A percentile compares a stretch with the other conserved stretches of the same genome.
Evolutionary conservation across 352 stramenopile genomes (phyloP).

Genomic region (Pythium oligandrum): DNA sequence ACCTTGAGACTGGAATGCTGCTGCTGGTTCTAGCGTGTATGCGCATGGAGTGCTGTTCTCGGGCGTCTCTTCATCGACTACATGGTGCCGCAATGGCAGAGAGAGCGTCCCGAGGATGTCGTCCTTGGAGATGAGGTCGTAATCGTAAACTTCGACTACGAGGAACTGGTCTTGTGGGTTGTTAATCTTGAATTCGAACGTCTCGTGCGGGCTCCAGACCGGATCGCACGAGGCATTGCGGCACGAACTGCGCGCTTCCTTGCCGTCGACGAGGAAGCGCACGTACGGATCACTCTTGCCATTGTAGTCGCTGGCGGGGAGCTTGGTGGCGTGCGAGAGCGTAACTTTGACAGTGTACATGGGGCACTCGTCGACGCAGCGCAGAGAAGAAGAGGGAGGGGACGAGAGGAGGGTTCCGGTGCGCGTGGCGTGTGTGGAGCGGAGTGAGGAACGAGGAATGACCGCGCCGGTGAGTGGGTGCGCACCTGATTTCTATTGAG

Average conservation of each 20-base stretch:
- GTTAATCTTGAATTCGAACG: slow-evolving; percentile 62
- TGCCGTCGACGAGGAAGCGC: slow-evolving; percentile 42
- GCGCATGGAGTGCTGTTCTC: slow-evolving; percentile 28
- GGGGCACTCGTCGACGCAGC: background rate
- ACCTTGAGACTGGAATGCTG: slow-evolving; percentile 5
- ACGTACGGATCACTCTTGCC: slow-evolving; percentile 75
- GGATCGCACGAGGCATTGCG: slow-evolving; percentile 46
- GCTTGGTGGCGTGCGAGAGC: slow-evolving; percentile 56
- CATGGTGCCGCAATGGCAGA: slow-evolving; percentile 50
- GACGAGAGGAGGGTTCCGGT: too few species aligned
- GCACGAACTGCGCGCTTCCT: slow-evolving; percentile 47
- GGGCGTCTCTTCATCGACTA: slow-evolving; percentile 18
- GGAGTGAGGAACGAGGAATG: too few species aligned
- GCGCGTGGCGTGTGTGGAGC: too few species aligned
- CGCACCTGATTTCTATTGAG: too few species aligned
- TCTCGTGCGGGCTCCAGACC: slow-evolving; percentile 64
- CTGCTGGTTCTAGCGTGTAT: slow-evolving; percentile 17
- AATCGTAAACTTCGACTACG: slow-evolving; percentile 54
- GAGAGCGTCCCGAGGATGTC: slow-evolving; percentile 48
- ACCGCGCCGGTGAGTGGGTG: too few species aligned
- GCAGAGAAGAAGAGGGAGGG: too few species aligned
- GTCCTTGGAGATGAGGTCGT: slow-evolving; percentile 63
- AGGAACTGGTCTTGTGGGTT: slow-evolving; percentile 40
- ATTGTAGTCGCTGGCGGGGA: slow-evolving; percentile 58
- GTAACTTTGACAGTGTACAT: slow-evolving; percentile 71